These are phyloP conservation scores for Penicillium sp. DNA, from an alignment of 2,329 filamentous ascomycete genomes.

Conservation along the genomic window DNA sequence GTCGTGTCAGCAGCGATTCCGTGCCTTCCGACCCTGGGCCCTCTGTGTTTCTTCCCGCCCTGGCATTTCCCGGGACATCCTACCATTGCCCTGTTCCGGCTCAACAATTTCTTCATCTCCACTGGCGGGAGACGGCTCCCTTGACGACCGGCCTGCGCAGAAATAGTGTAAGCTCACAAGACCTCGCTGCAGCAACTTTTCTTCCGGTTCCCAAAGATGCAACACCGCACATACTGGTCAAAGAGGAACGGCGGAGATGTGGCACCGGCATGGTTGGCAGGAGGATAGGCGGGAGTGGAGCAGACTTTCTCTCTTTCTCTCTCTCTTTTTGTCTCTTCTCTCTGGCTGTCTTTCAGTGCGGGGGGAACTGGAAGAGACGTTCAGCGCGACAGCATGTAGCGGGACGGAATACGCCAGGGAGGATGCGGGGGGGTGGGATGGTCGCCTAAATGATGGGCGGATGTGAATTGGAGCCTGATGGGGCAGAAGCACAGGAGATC, in stretches of 20 bases:
- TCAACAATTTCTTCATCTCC: conserved; percentile 78
- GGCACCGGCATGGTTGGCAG: conserved; percentile 31
- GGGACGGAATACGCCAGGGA: neutral
- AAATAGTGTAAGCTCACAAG: conserved; percentile 20
- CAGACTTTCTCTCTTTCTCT: conserved; percentile 3
- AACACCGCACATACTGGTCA: conserved; percentile 29
- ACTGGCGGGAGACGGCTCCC: conserved; percentile 48
- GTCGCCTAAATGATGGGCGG: no score
- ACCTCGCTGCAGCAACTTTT: conserved; percentile 10
- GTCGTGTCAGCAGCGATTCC: neutral
- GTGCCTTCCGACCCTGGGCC: no score
- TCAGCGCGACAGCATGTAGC: conserved; percentile 3
- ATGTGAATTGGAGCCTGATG: neutral
- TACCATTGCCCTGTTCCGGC: conserved; percentile 90
- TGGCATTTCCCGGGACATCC: conserved; percentile 3
- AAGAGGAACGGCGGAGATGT: conserved; percentile 34
- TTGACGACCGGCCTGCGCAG: conserved; percentile 48
- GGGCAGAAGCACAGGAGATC: neutral
- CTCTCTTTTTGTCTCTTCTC: no score
- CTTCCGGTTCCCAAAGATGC: conserved; percentile 2
- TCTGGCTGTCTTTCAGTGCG: no score
- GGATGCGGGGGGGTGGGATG: no score
- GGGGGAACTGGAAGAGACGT: neutral
- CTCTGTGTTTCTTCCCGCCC: no score
- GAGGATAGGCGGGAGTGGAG: conserved; percentile 13